Conservation (phyloP, 2,329 filamentous ascomycete species). For the Botryotinia calthae region DNA sequence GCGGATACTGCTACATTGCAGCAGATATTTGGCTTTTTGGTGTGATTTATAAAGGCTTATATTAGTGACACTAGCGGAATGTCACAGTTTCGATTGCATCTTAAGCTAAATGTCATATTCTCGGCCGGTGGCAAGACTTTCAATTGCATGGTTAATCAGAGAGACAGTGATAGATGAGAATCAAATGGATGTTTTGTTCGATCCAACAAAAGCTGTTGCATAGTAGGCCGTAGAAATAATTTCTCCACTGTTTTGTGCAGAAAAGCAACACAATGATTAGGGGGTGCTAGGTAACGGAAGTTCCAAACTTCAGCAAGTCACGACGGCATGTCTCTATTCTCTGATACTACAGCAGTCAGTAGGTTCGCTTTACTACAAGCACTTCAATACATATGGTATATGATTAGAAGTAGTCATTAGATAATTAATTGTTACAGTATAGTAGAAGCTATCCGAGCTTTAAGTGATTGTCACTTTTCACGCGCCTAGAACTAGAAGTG, state of each 20-base stretch:
- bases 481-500: no score
- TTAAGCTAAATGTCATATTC: neutral
- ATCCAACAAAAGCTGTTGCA: neutral
- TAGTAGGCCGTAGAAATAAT: neutral
- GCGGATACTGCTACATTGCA: neutral
- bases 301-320: neutral
- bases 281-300: neutral
- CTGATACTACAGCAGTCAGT: no score
- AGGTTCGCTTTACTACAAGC: no score
- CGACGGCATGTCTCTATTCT: neutral
- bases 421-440: no score
- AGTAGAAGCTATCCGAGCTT: no score
- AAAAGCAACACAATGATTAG: neutral
- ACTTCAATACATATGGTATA: no score
- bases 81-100: no score
- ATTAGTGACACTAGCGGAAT: neutral
- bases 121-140: neutral
- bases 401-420: no score
- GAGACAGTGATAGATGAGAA: neutral
- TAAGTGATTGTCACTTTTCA: no score
- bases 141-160: neutral
- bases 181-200: neutral
- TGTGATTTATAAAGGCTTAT: neutral
- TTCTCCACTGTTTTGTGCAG: neutral
- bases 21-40: neutral